These are phyloP conservation scores for Aethionema arabicum DNA, from an alignment of 345 rosid species.

Conservation along the genomic window DNA sequence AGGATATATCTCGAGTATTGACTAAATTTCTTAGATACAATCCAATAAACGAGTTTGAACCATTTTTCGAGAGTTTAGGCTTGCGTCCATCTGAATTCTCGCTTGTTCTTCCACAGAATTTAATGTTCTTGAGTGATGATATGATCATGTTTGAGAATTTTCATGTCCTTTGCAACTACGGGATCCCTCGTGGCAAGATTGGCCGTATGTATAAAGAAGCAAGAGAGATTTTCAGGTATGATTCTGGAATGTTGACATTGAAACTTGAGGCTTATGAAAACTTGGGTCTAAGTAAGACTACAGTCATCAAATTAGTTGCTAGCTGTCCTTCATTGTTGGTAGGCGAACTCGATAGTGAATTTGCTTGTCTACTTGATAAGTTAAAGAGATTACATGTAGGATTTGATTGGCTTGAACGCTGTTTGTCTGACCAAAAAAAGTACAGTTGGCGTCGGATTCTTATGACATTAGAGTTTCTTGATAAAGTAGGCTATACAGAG, in stretches of 20 bases:
- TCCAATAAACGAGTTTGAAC: conserved; percentile 86
- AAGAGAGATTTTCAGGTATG: conserved; percentile 50
- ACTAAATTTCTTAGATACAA: conserved; percentile 61
- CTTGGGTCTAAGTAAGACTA: conserved; percentile 52
- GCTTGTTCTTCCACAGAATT: conserved; percentile 47
- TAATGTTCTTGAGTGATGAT: conserved; percentile 62
- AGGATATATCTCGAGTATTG: conserved; percentile 49
- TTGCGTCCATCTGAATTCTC: conserved; percentile 48
- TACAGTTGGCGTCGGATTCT: conserved; percentile 62
- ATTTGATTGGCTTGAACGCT: conserved; percentile 51
- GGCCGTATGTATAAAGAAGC: conserved; percentile 71
- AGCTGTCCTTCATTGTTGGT: conserved; percentile 59
- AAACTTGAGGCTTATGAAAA: conserved; percentile 59
- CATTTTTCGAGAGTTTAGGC: conserved; percentile 87
- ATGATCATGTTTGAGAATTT: conserved; percentile 60
- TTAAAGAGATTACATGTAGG: conserved; percentile 48
- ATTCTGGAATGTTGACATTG: conserved; percentile 43
- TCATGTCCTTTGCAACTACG: conserved; percentile 57
- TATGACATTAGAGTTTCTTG: conserved; percentile 62
- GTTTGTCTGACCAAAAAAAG: conserved; percentile 40
- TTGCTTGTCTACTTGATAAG: conserved; percentile 54
- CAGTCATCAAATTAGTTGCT: conserved; percentile 57
- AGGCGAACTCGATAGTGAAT: conserved; percentile 47
- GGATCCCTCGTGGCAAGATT: conserved; percentile 67
- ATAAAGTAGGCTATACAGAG: conserved; percentile 53